A percentile compares a stretch with the other conserved stretches of the same genome.
Evolutionary conservation across 1,284 basidiomycete genomes (phyloP).

Genomic region (Phellopilus nigrolimitatus): DNA sequence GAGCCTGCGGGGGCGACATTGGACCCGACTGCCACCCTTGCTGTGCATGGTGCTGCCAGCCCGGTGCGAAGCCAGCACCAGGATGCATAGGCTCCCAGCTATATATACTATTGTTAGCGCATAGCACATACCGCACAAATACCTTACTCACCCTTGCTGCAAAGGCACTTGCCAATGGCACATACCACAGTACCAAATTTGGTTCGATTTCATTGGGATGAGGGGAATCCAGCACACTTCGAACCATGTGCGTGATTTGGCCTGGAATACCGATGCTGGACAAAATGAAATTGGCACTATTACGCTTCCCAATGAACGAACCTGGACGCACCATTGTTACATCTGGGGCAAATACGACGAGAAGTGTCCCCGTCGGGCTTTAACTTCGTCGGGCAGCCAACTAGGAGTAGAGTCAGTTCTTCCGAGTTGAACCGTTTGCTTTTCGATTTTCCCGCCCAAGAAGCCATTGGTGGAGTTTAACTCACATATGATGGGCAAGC

Average conservation of each 20-base stretch:
- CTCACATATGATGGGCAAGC: slow-evolving; percentile 44
- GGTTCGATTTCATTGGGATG: slow-evolving; percentile 40
- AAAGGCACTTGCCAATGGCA: slow-evolving; percentile 44
- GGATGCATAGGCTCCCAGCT: slow-evolving; percentile 43
- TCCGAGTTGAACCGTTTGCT: background rate
- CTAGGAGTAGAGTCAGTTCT: slow-evolving; percentile 27
- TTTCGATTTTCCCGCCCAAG: slow-evolving; percentile 1
- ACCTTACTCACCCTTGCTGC: slow-evolving; percentile 38
- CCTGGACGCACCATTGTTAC: slow-evolving; percentile 13
- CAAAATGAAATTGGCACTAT: background rate
- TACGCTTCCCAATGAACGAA: background rate
- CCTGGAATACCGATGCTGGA: slow-evolving; percentile 40
- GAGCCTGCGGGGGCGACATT: slow-evolving; percentile 9
- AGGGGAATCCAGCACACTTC: slow-evolving; percentile 49
- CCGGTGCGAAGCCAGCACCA: slow-evolving; percentile 17
- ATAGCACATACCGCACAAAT: slow-evolving; percentile 4
- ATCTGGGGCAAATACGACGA: slow-evolving; percentile 40
- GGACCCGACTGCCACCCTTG: slow-evolving; percentile 1
- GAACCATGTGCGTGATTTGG: slow-evolving; percentile 48
- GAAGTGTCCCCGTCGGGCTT: slow-evolving; percentile 39
- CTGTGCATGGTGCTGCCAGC: slow-evolving; percentile 18
- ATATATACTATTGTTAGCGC: background rate
- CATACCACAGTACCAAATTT: slow-evolving; percentile 48
- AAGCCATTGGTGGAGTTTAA: slow-evolving; percentile 15
- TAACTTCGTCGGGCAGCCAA: slow-evolving; percentile 45